Evolutionary conservation across 345 rosid genomes (phyloP).

Genomic region (Adansonia digitata): DNA sequence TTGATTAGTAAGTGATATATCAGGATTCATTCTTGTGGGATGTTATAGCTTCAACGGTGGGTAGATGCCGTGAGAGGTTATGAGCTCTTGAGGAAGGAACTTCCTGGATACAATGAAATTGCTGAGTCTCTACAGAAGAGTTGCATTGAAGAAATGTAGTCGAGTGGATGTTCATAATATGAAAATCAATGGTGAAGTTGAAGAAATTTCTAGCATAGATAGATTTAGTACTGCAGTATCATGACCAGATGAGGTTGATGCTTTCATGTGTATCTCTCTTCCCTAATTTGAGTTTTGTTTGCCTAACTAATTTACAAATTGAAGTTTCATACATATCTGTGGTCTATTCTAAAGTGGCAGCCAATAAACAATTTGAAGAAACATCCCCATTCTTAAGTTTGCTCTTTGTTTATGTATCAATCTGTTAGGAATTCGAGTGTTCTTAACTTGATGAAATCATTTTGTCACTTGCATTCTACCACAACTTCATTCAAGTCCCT

Average conservation of each 20-base stretch:
- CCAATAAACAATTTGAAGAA: slow-evolving; percentile 32
- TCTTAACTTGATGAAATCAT: background rate
- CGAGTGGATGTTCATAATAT: slow-evolving; percentile 31
- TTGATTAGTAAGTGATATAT: background rate
- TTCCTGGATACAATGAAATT: slow-evolving; percentile 77
- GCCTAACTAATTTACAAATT: background rate
- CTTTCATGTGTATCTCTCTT: background rate
- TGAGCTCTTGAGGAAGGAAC: slow-evolving; percentile 69
- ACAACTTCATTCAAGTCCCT: background rate
- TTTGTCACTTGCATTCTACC: background rate
- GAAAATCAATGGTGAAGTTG: slow-evolving; percentile 60
- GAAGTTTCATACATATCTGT: slow-evolving; percentile 35
- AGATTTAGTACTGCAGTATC: slow-evolving; percentile 55
- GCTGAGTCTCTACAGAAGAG: slow-evolving; percentile 58
- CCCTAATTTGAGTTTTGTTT: background rate
- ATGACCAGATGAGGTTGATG: slow-evolving; percentile 50
- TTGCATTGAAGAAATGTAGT: slow-evolving; percentile 52
- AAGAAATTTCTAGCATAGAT: slow-evolving; percentile 48
- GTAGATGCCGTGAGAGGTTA: slow-evolving; percentile 82
- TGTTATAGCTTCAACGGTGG: slow-evolving; percentile 74
- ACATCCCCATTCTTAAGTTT: slow-evolving; percentile 34
- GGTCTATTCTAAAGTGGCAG: slow-evolving; percentile 25
- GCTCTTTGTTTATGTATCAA: slow-evolving; percentile 36
- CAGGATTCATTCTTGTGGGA: background rate
- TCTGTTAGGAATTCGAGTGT: slow-evolving; percentile 12